These are phyloP conservation scores for Neofusicoccum sp. DNA, from an alignment of 2,329 filamentous ascomycete species.

Conservation along the genomic window DNA sequence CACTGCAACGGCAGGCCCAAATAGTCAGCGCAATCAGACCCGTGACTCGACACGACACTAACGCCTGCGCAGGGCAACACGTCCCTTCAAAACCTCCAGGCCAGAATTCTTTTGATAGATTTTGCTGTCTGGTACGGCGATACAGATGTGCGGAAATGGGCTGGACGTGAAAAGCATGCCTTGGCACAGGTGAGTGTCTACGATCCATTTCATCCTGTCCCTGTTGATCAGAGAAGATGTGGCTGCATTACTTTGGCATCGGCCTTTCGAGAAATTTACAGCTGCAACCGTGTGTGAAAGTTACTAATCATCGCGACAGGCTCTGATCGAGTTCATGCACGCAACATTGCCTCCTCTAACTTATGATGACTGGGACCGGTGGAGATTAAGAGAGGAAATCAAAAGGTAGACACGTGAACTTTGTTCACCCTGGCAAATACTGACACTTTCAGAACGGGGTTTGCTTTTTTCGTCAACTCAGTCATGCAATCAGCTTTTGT, in stretches of 20 bases:
- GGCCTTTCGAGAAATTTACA: neutral
- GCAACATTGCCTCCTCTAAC: neutral
- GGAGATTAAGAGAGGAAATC: constrained; percentile 16
- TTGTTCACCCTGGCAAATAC: too few species aligned
- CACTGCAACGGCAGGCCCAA: neutral
- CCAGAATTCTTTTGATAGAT: constrained; percentile 11
- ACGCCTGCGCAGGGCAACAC: neutral
- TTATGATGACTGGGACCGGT: constrained; percentile 9
- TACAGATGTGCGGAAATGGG: constrained; percentile 4
- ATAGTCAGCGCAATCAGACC: neutral
- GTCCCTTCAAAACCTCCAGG: constrained; percentile 5
- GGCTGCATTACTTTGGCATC: neutral
- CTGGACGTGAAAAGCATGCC: neutral
- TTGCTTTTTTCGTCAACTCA: constrained; percentile 12
- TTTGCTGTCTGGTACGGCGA: constrained; percentile 20
- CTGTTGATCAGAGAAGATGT: neutral
- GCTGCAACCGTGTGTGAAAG: too few species aligned
- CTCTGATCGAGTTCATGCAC: constrained; percentile 6
- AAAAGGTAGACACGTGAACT: neutral
- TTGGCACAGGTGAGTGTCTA: constrained; percentile 1
- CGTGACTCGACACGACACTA: neutral
- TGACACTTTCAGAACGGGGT: constrained; percentile 1
- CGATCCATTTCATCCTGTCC: neutral
- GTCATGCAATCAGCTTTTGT: constrained; percentile 1
- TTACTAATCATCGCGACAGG: neutral